A percentile compares a stretch with the other conserved stretches of the same genome.
Evolutionary conservation across 352 stramenopile species (phyloP).

Genomic region (Phytophthora melonis): DNA sequence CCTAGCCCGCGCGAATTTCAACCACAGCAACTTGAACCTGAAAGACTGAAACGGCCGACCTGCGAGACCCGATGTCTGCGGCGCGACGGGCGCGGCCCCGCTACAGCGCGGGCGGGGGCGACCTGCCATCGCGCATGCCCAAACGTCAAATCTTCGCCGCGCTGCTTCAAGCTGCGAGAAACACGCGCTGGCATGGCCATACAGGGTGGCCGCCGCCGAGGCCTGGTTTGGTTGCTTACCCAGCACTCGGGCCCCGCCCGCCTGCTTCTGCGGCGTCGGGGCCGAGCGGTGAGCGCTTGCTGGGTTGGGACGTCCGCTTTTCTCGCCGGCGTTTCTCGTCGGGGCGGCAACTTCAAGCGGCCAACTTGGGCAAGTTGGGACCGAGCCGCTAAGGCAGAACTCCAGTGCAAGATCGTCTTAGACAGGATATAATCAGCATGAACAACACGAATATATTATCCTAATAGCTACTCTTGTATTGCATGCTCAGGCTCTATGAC

Average conservation of each 20-base stretch:
- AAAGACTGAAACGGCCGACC: constrained; percentile 29
- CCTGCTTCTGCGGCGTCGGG: not conserved
- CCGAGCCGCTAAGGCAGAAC: constrained; percentile 5
- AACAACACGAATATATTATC: too few relatives aligned
- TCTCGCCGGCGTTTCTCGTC: not conserved
- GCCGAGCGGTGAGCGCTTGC: not conserved
- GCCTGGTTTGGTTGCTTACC: too few relatives aligned
- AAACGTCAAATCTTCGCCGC: constrained; percentile 34
- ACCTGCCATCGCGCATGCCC: constrained; percentile 22
- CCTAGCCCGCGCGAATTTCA: constrained; percentile 35
- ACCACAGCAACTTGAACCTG: constrained; percentile 47
- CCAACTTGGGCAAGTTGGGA: not conserved
- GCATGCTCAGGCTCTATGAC: too few relatives aligned
- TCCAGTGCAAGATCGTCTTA: constrained; percentile 9
- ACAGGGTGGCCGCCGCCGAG: not conserved
- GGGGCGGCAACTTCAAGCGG: constrained; percentile 27
- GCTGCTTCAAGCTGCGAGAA: constrained; percentile 38
- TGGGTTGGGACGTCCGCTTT: not conserved
- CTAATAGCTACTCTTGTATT: too few relatives aligned
- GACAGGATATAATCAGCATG: not conserved
- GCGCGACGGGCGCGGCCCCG: not conserved
- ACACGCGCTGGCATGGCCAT: constrained; percentile 19
- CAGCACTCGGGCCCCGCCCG: too few relatives aligned
- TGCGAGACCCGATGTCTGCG: constrained; percentile 26
- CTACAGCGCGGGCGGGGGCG: too few relatives aligned